phyloP scores from a whole-genome alignment of 164 flowering plant species.

The Paratinospora sagittata region DNA sequence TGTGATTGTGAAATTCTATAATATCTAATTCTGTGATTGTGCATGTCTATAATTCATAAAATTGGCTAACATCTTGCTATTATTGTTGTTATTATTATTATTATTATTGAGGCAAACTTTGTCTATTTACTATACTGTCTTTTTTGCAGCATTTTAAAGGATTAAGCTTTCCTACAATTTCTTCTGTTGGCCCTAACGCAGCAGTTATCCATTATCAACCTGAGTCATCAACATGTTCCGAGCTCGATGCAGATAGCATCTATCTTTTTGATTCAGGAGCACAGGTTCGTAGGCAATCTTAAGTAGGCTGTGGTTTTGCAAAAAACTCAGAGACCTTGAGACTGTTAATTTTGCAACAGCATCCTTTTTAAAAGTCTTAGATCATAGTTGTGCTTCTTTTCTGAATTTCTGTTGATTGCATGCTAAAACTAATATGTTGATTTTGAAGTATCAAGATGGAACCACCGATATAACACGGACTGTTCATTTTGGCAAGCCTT shows the following conservation, averaged over 20 bases:
- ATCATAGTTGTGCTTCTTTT: constrained; percentile 3
- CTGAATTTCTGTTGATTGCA: background rate
- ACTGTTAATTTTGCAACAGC: background rate
- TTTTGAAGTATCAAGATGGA: constrained; percentile 84
- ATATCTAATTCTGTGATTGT: too few species aligned
- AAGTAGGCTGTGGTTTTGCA: constrained; percentile 3
- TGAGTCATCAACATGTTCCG: constrained; percentile 62
- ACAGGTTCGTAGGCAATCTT: constrained; percentile 50
- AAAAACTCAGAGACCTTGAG: too few species aligned
- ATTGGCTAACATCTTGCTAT: background rate
- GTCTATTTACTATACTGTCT: background rate
- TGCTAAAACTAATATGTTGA: constrained; percentile 6
- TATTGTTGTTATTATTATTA: background rate
- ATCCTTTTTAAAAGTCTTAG: background rate
- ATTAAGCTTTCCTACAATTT: constrained; percentile 93
- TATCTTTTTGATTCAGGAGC: constrained; percentile 95
- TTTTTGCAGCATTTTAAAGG: constrained; percentile 79
- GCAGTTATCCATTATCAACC: constrained; percentile 91
- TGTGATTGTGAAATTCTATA: too few species aligned
- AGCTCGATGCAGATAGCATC: constrained; percentile 73
- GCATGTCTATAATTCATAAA: too few species aligned
- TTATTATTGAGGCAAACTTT: background rate
- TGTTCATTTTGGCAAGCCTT: constrained; percentile 93
- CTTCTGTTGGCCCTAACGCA: constrained; percentile 96
- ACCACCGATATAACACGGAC: constrained; percentile 98